Conservation (phyloP, 305 asterid species). For the Solanum hybrid region DNA sequence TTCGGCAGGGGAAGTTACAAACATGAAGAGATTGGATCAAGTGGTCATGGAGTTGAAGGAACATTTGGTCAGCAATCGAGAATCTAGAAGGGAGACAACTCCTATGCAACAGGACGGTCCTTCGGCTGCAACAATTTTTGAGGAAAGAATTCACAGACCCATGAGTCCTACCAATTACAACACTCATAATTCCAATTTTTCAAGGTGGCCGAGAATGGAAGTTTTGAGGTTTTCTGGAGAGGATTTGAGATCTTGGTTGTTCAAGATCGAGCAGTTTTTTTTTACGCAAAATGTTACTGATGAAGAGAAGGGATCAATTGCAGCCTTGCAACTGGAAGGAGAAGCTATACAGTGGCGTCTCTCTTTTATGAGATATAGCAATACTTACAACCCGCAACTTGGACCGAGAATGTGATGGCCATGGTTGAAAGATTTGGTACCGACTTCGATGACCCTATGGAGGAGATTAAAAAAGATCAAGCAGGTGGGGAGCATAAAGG, state of each 20-base stretch:
- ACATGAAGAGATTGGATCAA: not conserved
- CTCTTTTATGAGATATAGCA: not conserved
- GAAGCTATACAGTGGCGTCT: not conserved
- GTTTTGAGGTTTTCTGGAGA: not conserved
- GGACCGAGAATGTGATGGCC: not conserved
- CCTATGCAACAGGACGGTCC: not conserved
- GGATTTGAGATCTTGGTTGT: not conserved
- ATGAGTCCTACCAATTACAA: not conserved
- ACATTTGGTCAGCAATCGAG: not conserved
- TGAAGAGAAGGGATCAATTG: not conserved
- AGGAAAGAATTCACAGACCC: not conserved
- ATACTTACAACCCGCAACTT: not conserved
- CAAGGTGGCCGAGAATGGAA: not conserved
- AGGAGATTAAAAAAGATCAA: not conserved
- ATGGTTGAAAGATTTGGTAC: not conserved
- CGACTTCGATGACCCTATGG: not conserved
- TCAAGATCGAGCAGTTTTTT: not conserved
- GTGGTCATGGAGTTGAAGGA: not conserved
- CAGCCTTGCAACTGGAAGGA: not conserved
- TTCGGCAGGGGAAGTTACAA: not conserved
- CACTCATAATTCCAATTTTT: not conserved
- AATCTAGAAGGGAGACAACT: not conserved
- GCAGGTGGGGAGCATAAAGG: not conserved
- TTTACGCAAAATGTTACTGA: too few relatives aligned
- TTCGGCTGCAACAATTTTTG: not conserved